Evolutionary conservation across 2,329 filamentous ascomycete genomes (phyloP).

Genomic region (Lachnellula suecica): DNA sequence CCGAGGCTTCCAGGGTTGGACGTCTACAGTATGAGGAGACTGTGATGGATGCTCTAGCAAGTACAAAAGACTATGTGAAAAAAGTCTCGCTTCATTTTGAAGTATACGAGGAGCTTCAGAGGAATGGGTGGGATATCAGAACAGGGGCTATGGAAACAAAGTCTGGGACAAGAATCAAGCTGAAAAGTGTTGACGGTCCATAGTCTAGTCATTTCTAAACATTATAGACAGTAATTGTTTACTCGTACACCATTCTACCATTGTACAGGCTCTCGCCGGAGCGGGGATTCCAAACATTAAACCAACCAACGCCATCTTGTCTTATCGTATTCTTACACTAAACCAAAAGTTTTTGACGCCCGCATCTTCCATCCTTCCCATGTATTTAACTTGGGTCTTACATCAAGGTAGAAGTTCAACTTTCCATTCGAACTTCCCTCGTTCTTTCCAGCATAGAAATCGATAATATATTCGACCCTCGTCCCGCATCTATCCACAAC

Average conservation of each 20-base stretch:
- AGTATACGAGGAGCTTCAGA: constrained; percentile 34
- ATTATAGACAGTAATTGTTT: no score
- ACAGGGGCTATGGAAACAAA: constrained; percentile 65
- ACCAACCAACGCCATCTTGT: constrained; percentile 1
- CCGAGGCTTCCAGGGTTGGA: not conserved
- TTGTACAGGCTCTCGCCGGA: constrained; percentile 8
- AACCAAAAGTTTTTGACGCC: constrained; percentile 47
- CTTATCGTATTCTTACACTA: constrained; percentile 39
- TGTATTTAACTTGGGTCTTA: constrained; percentile 66
- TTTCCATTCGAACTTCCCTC: constrained; percentile 39
- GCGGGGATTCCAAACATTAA: constrained; percentile 8
- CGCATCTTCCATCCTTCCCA: constrained; percentile 71
- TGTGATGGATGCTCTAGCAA: constrained; percentile 6
- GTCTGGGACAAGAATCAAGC: constrained; percentile 42
- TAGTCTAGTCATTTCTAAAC: no score
- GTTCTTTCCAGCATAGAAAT: constrained; percentile 82
- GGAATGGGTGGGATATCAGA: constrained; percentile 65
- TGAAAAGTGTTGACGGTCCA: constrained; percentile 1
- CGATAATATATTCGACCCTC: constrained; percentile 91
- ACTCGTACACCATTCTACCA: not conserved
- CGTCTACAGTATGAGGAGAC: not conserved
- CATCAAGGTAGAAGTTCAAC: constrained; percentile 65
- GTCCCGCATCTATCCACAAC: constrained; percentile 87
- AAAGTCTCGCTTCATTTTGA: constrained; percentile 17
- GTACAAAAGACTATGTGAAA: not conserved